Percentiles rank a stretch among this genome's conserved stretches.
These are phyloP conservation scores for Teunomyces lycoperdinae DNA, from an alignment of 805 yeast species.

Conservation along the genomic window DNA sequence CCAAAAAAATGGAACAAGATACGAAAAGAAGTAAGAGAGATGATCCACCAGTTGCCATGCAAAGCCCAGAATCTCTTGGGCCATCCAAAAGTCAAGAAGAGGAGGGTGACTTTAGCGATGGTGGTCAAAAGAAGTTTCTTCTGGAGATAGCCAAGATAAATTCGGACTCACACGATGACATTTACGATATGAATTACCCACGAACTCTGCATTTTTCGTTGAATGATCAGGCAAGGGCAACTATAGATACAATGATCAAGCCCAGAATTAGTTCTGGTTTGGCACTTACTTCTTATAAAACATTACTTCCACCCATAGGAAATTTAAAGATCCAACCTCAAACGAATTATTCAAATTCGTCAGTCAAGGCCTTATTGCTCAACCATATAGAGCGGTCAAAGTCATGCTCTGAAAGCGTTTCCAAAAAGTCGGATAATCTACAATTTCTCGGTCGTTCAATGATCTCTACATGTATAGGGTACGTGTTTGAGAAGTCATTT, in stretches of 20 bases:
- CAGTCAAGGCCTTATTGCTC: constrained; percentile 11
- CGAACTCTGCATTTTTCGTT: constrained; percentile 24
- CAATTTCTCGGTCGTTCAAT: constrained; percentile 58
- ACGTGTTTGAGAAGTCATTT: constrained; percentile 63
- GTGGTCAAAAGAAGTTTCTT: constrained; percentile 17
- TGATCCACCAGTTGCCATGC: background rate
- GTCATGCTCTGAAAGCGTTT: constrained; percentile 52
- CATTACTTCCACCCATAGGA: background rate
- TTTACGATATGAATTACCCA: constrained; percentile 33
- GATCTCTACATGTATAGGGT: constrained; percentile 53
- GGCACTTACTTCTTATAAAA: constrained; percentile 1
- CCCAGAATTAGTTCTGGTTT: constrained; percentile 26
- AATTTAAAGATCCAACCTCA: constrained; percentile 1
- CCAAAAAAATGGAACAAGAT: constrained; percentile 15
- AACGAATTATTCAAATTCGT: background rate
- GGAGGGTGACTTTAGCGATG: constrained; percentile 3
- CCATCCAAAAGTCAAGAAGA: constrained; percentile 3
- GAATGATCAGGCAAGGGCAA: constrained; percentile 42
- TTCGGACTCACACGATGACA: constrained; percentile 33
- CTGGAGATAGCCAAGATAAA: constrained; percentile 35
- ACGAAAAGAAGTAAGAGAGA: constrained; percentile 4
- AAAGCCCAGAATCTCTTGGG: background rate
- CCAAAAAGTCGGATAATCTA: constrained; percentile 42
- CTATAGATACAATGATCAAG: constrained; percentile 46
- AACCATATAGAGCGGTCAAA: constrained; percentile 59